These are phyloP conservation scores for Aspergillus nomiae DNA, from an alignment of 2,329 filamentous ascomycete genomes.

Conservation along the genomic window DNA sequence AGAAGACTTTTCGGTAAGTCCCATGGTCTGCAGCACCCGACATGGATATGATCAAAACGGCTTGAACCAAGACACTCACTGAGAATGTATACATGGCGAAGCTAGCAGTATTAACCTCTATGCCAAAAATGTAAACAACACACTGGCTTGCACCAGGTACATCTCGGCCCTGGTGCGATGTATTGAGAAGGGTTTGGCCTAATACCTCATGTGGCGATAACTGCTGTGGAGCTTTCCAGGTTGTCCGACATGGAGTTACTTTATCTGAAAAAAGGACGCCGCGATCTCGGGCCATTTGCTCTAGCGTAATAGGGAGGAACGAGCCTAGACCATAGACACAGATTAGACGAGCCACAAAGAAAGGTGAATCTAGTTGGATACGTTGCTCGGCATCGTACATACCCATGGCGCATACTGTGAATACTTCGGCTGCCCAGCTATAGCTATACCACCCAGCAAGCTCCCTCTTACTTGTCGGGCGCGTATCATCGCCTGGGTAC, in stretches of 20 bases:
- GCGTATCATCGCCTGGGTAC: conserved; percentile 81
- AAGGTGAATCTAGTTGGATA: not conserved
- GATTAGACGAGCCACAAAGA: conserved; percentile 18
- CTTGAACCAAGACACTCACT: conserved; percentile 84
- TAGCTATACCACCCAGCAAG: conserved; percentile 94
- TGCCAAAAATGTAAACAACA: conserved; percentile 76
- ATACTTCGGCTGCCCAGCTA: conserved; percentile 93
- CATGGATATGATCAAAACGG: conserved; percentile 90
- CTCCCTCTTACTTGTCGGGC: conserved; percentile 86
- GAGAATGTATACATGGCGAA: conserved; percentile 99
- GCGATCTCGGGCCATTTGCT: conserved; percentile 89
- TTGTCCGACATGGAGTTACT: conserved; percentile 71
- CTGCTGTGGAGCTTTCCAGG: conserved; percentile 48
- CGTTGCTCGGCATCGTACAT: conserved; percentile 17
- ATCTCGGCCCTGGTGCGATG: conserved; percentile 21
- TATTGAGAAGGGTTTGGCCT: not conserved
- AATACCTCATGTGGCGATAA: not conserved
- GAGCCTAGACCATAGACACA: conserved; percentile 60
- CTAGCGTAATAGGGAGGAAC: conserved; percentile 93
- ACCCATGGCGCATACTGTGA: conserved; percentile 86
- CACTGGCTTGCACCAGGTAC: conserved; percentile 63
- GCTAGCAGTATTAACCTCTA: conserved; percentile 91
- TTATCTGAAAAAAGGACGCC: conserved; percentile 82
- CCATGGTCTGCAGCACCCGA: conserved; percentile 95
- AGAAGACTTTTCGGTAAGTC: conserved; percentile 82